A percentile compares a stretch with the other conserved stretches of the same genome.
Evolutionary conservation across 148 eudicot genomes (phyloP).

Genomic region (Cornus florida): DNA sequence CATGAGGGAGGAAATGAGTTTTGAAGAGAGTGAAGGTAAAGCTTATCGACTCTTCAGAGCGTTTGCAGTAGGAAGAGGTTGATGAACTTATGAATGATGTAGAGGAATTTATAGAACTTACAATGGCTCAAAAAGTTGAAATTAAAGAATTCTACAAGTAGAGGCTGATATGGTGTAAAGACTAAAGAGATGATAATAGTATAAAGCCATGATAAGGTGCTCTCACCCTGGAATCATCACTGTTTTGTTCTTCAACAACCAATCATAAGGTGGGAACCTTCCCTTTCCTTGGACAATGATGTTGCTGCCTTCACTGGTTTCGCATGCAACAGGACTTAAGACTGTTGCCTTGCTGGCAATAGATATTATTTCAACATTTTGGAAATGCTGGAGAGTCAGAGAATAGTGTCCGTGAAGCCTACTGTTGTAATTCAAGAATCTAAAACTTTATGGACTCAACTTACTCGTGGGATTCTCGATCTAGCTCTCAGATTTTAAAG

Average conservation of each 20-base stretch:
- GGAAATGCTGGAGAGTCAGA: not conserved
- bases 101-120: conserved; percentile 14
- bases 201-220: conserved; percentile 29
- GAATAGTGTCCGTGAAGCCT: not conserved
- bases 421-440: conserved; percentile 1
- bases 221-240: conserved; percentile 11
- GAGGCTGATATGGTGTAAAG: not conserved
- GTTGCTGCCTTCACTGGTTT: conserved; percentile 23
- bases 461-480: conserved; percentile 12
- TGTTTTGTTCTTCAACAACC: conserved; percentile 29
- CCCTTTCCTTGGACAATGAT: conserved; percentile 21
- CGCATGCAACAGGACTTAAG: conserved; percentile 3
- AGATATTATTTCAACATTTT: not conserved
- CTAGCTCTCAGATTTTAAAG: conserved; percentile 12
- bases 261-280: conserved; percentile 28
- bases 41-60: not conserved
- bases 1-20: not conserved
- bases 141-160: conserved; percentile 1
- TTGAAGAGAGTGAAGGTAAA: not conserved
- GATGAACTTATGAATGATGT: conserved; percentile 17
- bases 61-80: not conserved
- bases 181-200: not conserved
- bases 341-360: not conserved
- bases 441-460: conserved; percentile 1
- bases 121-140: conserved; percentile 10